phyloP scores from a whole-genome alignment of 140 eudicot genomes.

The Stevia rebaudiana region DNA sequence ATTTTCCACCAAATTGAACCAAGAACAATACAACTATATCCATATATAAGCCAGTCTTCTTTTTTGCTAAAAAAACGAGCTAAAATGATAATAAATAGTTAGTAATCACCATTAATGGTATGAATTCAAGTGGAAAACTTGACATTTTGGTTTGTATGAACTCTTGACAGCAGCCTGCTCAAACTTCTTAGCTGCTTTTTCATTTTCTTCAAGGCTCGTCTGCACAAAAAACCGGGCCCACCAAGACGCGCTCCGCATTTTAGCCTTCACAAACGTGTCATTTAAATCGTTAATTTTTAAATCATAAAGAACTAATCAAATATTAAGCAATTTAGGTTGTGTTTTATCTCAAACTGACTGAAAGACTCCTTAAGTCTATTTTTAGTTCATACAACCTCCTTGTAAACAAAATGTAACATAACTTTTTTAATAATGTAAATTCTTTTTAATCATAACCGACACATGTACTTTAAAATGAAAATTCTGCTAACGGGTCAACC shows the following conservation, averaged over 20 bases:
- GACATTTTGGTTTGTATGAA: conserved; percentile 60
- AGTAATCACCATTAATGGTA: conserved; percentile 33
- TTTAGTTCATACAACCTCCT: background rate
- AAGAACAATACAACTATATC: conserved; percentile 21
- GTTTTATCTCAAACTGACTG: background rate
- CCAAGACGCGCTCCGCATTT: conserved; percentile 77
- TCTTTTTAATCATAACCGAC: background rate
- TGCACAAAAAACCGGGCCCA: conserved; percentile 77
- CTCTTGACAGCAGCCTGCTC: conserved; percentile 56
- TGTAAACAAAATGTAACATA: background rate
- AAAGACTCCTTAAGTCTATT: background rate
- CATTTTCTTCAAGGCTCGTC: conserved; percentile 65
- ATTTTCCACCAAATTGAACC: conserved; percentile 31
- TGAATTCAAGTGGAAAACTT: conserved; percentile 71
- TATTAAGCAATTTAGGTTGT: background rate
- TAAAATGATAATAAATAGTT: conserved; percentile 14
- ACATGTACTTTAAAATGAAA: background rate
- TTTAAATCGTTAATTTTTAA: conserved; percentile 14
- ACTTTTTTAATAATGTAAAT: background rate
- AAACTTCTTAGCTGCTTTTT: conserved; percentile 61
- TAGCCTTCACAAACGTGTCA: conserved; percentile 42
- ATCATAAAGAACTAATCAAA: background rate
- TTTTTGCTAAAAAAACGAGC: conserved; percentile 19
- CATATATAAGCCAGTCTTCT: conserved; percentile 20
- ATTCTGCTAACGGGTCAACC: background rate